Base-by-base conservation (phyloP, 345 rosid genomes). In the Viola odorata region DNA sequence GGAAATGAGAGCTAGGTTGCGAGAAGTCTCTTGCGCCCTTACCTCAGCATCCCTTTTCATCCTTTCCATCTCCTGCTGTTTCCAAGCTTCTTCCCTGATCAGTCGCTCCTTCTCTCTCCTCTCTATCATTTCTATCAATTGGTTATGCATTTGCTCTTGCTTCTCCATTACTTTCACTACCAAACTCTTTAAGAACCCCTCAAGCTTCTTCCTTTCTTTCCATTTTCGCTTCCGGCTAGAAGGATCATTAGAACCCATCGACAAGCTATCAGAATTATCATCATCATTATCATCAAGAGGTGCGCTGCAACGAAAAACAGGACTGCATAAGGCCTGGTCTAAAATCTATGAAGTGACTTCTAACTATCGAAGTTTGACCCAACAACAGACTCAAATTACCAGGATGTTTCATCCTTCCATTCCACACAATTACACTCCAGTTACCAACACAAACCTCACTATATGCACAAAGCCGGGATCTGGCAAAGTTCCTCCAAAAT, bases 1-100 rank as follows among this genome's bases (percentile, higher is more conserved):
- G 14, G 95, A 75, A 67, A 91, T 85, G 70, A 91, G 80, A 44
- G 88, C 77, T 4, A 73, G 49, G 71, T 70, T 85, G 16, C 84
- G 86, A 55, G 84, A 64, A 37, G 67, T 81, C 68, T 79, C 95
- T 69, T 80, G 85, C 37, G 42, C 73, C 56, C 87, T 74, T 11
- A 71, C 69, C 69, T 83, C 87, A 59, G 79, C 85, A 1, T 78
- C 84, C 70, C 82, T 78, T 77, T 61, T 78, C 45, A 68, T 76
- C 76, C 88, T 83, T 69, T 86, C 90, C 58, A 58, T 73, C 66
- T 78, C 90, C 66, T 72, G 85, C 70, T 51, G 82, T 72, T 72
- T 85, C 98, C 98, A 91, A 40, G 83, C 88, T 76, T 88, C 95
- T 73, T 88, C 98, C 53, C 87, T 77, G 7, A 53, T 53, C 15